Percentiles rank a stretch among this genome's conserved stretches.
Evolutionary conservation across 352 stramenopile genomes (phyloP).

Genomic region (Phytopythium litorale): DNA sequence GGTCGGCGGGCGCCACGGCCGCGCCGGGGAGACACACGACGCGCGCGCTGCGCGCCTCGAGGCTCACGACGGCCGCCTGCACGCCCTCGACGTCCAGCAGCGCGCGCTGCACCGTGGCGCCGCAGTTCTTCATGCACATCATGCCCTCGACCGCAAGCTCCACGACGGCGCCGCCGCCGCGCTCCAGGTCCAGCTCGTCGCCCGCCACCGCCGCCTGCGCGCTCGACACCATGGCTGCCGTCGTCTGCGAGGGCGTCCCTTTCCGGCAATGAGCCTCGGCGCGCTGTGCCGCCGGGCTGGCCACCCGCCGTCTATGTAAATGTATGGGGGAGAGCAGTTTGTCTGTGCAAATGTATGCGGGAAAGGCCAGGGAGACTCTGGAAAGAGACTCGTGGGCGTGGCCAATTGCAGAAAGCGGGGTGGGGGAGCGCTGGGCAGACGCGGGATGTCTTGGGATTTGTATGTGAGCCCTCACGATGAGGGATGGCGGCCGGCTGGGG

Average conservation of each 20-base stretch:
- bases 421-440: neutral
- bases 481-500: neutral
- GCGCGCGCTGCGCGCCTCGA: conserved; percentile 57
- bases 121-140: conserved; percentile 96
- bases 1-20: conserved; percentile 29
- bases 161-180: conserved; percentile 20
- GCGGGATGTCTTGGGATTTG: neutral
- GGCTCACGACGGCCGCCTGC: conserved; percentile 51
- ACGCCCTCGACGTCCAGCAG: conserved; percentile 69
- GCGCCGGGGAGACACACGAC: conserved; percentile 47
- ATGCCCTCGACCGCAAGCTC: conserved; percentile 90
- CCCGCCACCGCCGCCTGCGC: neutral
- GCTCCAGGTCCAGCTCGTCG: conserved; percentile 10
- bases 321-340: neutral
- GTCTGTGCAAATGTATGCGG: neutral
- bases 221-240: conserved; percentile 5
- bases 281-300: neutral
- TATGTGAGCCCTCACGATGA: neutral
- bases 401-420: neutral
- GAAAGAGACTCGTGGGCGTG: conserved; percentile 1
- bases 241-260: neutral
- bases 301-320: neutral
- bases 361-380: neutral
- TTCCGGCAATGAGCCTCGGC: conserved; percentile 6
- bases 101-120: conserved; percentile 82